Percentiles rank a stretch among this genome's conserved stretches.
Evolutionary conservation across 257 asterid species (phyloP).

Genomic region (Solanum tarapatanum): DNA sequence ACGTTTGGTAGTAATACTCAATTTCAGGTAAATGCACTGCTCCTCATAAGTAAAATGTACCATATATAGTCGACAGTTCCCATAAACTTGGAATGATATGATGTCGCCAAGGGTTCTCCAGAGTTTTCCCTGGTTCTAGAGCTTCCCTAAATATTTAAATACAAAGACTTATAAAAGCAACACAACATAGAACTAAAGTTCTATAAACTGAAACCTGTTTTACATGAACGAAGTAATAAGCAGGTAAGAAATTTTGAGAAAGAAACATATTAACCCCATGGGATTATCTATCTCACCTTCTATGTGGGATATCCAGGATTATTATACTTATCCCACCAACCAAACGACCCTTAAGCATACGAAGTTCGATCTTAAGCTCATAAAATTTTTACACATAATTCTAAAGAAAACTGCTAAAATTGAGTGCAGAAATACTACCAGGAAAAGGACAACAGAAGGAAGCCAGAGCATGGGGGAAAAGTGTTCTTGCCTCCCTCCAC

Average conservation of each 20-base stretch:
- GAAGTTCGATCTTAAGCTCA: not conserved
- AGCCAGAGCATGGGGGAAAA: not conserved
- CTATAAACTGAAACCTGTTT: not conserved
- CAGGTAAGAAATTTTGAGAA: not conserved
- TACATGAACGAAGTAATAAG: not conserved
- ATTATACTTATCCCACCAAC: not conserved
- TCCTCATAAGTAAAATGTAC: slow-evolving; percentile 21
- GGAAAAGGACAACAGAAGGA: not conserved
- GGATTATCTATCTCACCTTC: not conserved
- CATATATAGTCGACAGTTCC: slow-evolving; percentile 92
- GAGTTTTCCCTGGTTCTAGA: slow-evolving; percentile 38
- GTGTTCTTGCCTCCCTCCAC: not conserved
- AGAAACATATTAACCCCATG: not conserved
- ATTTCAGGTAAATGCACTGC: not conserved
- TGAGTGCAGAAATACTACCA: not conserved
- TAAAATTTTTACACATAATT: not conserved
- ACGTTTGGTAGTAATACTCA: not conserved
- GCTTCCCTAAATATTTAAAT: slow-evolving; percentile 45
- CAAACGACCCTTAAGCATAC: not conserved
- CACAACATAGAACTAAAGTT: not conserved
- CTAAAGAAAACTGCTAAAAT: not conserved
- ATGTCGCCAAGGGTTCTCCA: slow-evolving; percentile 83
- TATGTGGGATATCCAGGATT: not conserved
- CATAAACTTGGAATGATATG: slow-evolving; percentile 53
- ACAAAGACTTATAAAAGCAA: not conserved